Percentiles rank a stretch among this genome's conserved stretches.
Evolutionary conservation across 2,329 filamentous ascomycete species (phyloP).

Genomic region (Exophiala sideris): DNA sequence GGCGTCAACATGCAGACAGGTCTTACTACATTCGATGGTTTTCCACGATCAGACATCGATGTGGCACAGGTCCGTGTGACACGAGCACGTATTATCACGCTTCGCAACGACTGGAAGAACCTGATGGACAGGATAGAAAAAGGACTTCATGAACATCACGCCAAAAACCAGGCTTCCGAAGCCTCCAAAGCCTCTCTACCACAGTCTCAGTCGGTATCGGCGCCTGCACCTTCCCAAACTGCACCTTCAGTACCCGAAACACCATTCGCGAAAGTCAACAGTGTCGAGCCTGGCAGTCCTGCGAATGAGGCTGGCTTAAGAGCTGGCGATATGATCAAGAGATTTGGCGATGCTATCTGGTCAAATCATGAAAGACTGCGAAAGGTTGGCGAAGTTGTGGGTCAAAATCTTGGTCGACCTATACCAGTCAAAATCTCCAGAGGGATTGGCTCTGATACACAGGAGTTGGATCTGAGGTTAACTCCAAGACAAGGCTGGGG

Average conservation of each 20-base stretch:
- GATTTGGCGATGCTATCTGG: conserved; percentile 79
- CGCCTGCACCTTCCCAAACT: conserved; percentile 19
- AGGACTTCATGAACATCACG: conserved; percentile 85
- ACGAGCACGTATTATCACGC: conserved; percentile 78
- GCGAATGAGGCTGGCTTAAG: conserved; percentile 78
- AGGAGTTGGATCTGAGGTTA: conserved; percentile 66
- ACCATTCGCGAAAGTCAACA: conserved; percentile 88
- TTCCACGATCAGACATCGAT: conserved; percentile 88
- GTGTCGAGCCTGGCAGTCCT: conserved; percentile 72
- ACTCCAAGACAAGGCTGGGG: conserved; percentile 82
- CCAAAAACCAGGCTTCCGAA: conserved; percentile 52
- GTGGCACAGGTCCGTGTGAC: conserved; percentile 96
- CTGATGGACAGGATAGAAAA: conserved; percentile 81
- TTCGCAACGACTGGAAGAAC: conserved; percentile 90
- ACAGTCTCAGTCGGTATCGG: conserved; percentile 21
- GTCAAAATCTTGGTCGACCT: conserved; percentile 76
- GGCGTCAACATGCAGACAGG: conserved; percentile 87
- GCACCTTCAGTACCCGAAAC: conserved; percentile 42
- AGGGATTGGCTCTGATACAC: conserved; percentile 23
- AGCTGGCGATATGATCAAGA: conserved; percentile 74
- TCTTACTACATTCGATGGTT: conserved; percentile 84
- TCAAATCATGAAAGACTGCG: conserved; percentile 81
- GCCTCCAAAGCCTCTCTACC: conserved; percentile 28
- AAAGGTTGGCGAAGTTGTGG: conserved; percentile 84
- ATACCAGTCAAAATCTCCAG: conserved; percentile 22